Conservation (phyloP, 2,329 filamentous ascomycete genomes). For the Fusarium sp. region DNA sequence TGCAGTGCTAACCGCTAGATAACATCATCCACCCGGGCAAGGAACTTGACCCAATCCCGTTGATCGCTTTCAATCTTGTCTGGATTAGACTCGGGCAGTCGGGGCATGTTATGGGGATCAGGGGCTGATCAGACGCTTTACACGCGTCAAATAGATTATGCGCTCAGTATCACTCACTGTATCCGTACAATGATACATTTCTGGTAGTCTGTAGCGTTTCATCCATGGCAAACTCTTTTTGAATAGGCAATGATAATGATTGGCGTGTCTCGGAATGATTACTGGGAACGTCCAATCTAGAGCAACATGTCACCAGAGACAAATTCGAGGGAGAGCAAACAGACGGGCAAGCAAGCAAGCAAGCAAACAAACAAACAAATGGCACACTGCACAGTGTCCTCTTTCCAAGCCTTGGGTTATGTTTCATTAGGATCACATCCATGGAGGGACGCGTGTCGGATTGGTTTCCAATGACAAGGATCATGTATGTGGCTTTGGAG, state of each 20-base stretch:
- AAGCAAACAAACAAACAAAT: not conserved
- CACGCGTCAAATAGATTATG: conserved; percentile 20
- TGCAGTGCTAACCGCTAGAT: conserved; percentile 4
- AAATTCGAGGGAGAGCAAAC: conserved; percentile 15
- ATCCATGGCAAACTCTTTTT: too few species aligned
- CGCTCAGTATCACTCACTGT: not conserved
- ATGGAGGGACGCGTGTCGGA: conserved; percentile 41
- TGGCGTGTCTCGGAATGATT: conserved; percentile 13
- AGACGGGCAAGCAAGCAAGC: too few species aligned
- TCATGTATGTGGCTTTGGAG: not conserved
- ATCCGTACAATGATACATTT: not conserved
- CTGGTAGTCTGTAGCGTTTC: too few species aligned
- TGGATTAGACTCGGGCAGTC: conserved; percentile 5
- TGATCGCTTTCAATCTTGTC: conserved; percentile 2
- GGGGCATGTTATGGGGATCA: conserved; percentile 5
- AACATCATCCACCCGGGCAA: not conserved
- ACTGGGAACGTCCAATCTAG: conserved; percentile 6
- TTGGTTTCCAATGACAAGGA: conserved; percentile 31
- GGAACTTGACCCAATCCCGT: not conserved
- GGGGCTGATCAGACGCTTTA: conserved; percentile 27
- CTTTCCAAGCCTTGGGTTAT: conserved; percentile 6
- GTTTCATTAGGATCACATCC: conserved; percentile 29
- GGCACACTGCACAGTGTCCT: conserved; percentile 26
- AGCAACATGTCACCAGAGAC: conserved; percentile 1
- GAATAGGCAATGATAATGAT: not conserved